phyloP scores from a whole-genome alignment of 495 filamentous ascomycete species.

The Trypethelium eluteriae region DNA sequence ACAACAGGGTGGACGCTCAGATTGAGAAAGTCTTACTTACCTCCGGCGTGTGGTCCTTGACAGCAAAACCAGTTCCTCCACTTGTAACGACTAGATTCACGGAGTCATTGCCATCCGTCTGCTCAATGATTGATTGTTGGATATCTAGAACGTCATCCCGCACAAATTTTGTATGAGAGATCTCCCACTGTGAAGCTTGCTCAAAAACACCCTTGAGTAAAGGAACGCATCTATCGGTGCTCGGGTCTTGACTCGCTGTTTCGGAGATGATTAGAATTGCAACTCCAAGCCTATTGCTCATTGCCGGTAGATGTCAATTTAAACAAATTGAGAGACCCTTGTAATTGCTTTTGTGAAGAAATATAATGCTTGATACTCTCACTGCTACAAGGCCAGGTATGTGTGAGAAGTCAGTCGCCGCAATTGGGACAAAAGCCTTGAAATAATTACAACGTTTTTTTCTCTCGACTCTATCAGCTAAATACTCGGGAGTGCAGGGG shows the following conservation, averaged over 20 bases:
- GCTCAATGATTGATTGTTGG: conserved; percentile 58
- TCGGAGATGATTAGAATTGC: conserved; percentile 87
- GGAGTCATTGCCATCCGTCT: conserved; percentile 55
- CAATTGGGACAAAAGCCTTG: too few relatives aligned
- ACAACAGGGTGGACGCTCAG: not conserved
- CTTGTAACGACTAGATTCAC: conserved; percentile 78
- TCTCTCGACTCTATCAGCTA: too few relatives aligned
- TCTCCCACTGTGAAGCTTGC: conserved; percentile 58
- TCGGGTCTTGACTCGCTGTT: conserved; percentile 77
- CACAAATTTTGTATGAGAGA: conserved; percentile 65
- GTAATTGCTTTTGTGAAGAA: too few relatives aligned
- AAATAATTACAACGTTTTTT: too few relatives aligned
- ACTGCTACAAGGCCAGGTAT: too few relatives aligned
- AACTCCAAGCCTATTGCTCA: conserved; percentile 41
- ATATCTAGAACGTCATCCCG: conserved; percentile 68
- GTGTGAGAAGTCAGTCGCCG: too few relatives aligned
- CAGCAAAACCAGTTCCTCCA: conserved; percentile 89
- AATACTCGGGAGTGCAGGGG: too few relatives aligned
- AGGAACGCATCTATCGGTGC: conserved; percentile 62
- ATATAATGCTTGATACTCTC: too few relatives aligned
- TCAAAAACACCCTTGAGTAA: conserved; percentile 61
- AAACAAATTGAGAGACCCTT: not conserved
- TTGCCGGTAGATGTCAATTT: not conserved
- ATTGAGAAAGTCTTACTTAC: conserved; percentile 40
- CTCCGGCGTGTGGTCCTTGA: conserved; percentile 85